Evolutionary conservation across 805 yeast genomes (phyloP), one percentile per base, ranked within the genome.

Genomic region (Candida dajiaensis): DNA sequence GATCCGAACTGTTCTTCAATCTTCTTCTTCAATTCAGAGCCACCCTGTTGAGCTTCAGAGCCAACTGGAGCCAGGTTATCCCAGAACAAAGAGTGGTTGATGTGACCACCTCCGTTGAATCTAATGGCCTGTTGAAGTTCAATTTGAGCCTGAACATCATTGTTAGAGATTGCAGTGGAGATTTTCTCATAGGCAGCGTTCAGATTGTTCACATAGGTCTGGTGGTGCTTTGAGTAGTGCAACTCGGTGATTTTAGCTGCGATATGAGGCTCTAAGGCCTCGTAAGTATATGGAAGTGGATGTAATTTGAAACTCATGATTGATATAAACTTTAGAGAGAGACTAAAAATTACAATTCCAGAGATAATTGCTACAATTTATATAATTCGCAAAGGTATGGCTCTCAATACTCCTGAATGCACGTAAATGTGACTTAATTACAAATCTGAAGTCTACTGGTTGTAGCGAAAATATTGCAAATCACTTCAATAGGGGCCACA

Each of bases 71-170:
- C 69, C 59, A 74, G 67, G 55, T 68, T 71, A 52, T 72, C 71
- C 77, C 77, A 74, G 63, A 74, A 74, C 50, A 73, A 63, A 43
- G 72, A 66, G 52, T 74, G 79, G 65, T 74, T 74, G 50, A 71
- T 67, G 64, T 73, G 73, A 20, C 78, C 78, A 44, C 78, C 78
- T 44, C 75, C 79, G 48, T 73, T 73, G 65, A 74, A 74, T 53
- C 71, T 71, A 62, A 74, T 72, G 46, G 63, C 62, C 50, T 70
- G 70, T 50, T 72, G 74, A 50, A 73, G 63, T 38, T 66, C 76
- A 45, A 74, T 62, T 49, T 71, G 65, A 42, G 66, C 61, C 53
- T 64, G 62, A 42, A 72, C 70, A 48, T 72, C 73, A 10, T 69
- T 72, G 45, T 63, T 55, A 41, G 66, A 57, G 48, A 68, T 64